phyloP scores from a whole-genome alignment of 169 alveolate species.

The Besnoitia besnoiti region DNA sequence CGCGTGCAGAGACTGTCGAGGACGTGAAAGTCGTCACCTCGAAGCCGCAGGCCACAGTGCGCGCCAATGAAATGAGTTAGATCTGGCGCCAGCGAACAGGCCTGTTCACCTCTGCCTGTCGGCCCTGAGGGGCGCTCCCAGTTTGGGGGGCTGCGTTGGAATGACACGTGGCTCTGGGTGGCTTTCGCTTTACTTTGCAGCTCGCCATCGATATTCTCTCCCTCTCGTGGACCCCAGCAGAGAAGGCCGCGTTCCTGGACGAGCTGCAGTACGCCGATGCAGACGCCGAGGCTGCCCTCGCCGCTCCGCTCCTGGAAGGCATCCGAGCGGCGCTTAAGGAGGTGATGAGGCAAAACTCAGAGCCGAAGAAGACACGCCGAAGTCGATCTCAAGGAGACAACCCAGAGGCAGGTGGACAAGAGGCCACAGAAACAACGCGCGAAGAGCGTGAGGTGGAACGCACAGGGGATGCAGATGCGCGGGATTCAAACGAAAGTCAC shows the following conservation, averaged over 20 bases:
- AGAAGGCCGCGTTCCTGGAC: neutral
- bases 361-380: neutral
- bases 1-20: no score
- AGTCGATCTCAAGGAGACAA: neutral
- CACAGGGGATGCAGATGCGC: neutral
- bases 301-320: constrained; percentile 1
- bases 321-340: neutral
- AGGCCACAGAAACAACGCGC: neutral
- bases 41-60: no score
- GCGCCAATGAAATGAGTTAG: no score
- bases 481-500: neutral
- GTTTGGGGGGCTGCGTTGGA: no score
- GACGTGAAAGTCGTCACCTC: no score
- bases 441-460: neutral
- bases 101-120: no score
- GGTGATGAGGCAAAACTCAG: neutral
- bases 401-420: neutral
- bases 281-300: constrained; percentile 13
- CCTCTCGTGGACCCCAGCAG: neutral
- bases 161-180: no score
- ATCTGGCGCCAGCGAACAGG: no score
- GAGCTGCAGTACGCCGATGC: neutral
- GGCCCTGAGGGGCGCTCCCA: no score
- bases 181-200: no score
- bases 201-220: constrained; percentile 24